Base-by-base conservation (phyloP, 2,329 filamentous ascomycete species). In the Helicocarpus griseus region DNA sequence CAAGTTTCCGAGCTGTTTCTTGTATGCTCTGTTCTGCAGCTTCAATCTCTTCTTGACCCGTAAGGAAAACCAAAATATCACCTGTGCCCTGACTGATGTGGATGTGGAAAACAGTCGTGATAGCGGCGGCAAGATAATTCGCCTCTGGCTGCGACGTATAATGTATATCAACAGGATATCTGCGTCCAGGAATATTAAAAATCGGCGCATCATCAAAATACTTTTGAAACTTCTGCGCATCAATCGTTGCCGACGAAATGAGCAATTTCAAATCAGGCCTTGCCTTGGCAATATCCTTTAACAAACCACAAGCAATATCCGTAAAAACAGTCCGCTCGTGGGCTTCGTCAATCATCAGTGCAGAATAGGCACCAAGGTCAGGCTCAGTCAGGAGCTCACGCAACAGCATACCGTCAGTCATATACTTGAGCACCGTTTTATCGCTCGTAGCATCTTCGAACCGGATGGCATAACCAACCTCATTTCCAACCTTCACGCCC, bases 351-450 rank as follows among this genome's bases (percentile, higher is more conserved):
- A 98, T 91, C 85, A 98, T 96, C 56, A 98, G 71, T 11, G 85
- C 87, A 4, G 87, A 87, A 61, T 97, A 97, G 14, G 82, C 82
- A 1, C 82, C 79, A 5, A 97, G 73, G 58, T 91, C 83, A 0
- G 91, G 90, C 61, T 95, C 89, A 0, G 88, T 91, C 72, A 96
- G 81, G 57, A 96, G 86, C 65, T 95, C 89, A 64, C 89, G 79
- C 28, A 97, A 74, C 36, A 97, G 74, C 86, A 97, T 95, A 65
- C 93, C 93, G 63, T 98, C 93, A 0, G 93, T 98, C 86, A 95
- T 91, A 69, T 95, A 97, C 68, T 95, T 94, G 50, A 98, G 72
- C 6, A 91, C 76, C 0, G 93, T 97, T 71, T 95, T 94, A 61
- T 95, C 89, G 64, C 82, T 88, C 0, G 89, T 95, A 56, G 84